phyloP scores from a whole-genome alignment of 106 monocot species.

The Triglochin maritima region DNA sequence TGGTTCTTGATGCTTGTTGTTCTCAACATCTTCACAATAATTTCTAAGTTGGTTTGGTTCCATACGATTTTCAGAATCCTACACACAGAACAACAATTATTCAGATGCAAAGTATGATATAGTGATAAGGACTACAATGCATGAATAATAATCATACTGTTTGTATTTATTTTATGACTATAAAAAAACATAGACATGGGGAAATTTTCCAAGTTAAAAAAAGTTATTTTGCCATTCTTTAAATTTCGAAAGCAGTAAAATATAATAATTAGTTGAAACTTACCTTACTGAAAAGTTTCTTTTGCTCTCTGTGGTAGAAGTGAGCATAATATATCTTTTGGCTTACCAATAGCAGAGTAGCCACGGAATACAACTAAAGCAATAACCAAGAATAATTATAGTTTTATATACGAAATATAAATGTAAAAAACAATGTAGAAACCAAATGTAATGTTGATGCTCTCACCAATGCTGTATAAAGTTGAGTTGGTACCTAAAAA shows the following conservation, averaged over 20 bases:
- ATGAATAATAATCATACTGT: neutral
- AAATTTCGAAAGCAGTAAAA: neutral
- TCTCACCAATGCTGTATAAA: slow-evolving; percentile 84
- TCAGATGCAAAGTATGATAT: neutral
- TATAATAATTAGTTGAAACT: neutral
- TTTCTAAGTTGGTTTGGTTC: neutral
- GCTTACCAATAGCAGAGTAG: slow-evolving; percentile 42
- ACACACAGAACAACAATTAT: neutral
- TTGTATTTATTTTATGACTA: neutral
- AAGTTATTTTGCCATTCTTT: neutral
- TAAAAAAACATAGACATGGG: neutral
- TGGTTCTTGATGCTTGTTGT: neutral
- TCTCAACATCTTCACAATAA: neutral
- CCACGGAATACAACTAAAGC: slow-evolving; percentile 61
- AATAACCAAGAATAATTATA: neutral
- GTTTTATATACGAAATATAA: slow-evolving; percentile 1
- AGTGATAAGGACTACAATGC: neutral
- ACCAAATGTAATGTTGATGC: neutral
- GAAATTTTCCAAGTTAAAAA: neutral
- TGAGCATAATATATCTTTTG: slow-evolving; percentile 68
- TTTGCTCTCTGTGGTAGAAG: slow-evolving; percentile 31
- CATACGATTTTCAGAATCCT: neutral
- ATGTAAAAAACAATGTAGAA: neutral
- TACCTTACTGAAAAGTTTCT: slow-evolving; percentile 17
- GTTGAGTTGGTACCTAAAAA: slow-evolving; percentile 85